Base-by-base conservation (phyloP, 371 early-diverging fungal genomes). In the Apophysomyces trapeziformis region DNA sequence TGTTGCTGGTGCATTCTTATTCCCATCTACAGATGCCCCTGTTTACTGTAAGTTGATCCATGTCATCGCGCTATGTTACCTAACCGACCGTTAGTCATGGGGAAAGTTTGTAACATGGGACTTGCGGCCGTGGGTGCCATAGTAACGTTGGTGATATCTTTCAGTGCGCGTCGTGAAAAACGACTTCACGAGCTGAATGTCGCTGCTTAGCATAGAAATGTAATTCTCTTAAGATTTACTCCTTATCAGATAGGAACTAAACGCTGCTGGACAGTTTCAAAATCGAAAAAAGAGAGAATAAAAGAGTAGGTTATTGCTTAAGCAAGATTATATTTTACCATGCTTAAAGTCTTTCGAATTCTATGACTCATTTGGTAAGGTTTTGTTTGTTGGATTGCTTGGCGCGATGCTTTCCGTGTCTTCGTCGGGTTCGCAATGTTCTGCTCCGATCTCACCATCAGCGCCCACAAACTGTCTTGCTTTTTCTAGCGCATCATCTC, bases 1-100 rank as follows among this genome's bases (percentile, higher is more conserved):
- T 39, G 68, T 78, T 16, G 38, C 75, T 35, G 75, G 73, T 5
- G 64, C 78, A 0, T 78, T 65, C 61, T 18, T 78, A 13, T 78
- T 72, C 61, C 66, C 65, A 3, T 44, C 67, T 12, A 47, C 65
- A 9, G 73, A 75, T 39, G 71, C 66, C 1, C 78, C 78, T 50
- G 16, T 50, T 26, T 50, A 50, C 21, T 50, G 54, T 50, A 50
- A 50, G 54, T 50, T 18, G 16, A 21, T 50, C 54, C 3, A 11
- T 21, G 5, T 11, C 16, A 5, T 21, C 6, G 21, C 21, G 16
- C 21, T 11, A 21, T 1, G 9, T n/a, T 5, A 21, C 1, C 21
- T 47, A 2, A n/a, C 16, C n/a, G 7, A 7, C 1, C 8, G 16
- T 3, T 21, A 50, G 54, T 32, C 21, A 7, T 50, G 9, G 54